Evolutionary conservation across 1,284 basidiomycete species (phyloP).

Genomic region (Vanrija sp.): DNA sequence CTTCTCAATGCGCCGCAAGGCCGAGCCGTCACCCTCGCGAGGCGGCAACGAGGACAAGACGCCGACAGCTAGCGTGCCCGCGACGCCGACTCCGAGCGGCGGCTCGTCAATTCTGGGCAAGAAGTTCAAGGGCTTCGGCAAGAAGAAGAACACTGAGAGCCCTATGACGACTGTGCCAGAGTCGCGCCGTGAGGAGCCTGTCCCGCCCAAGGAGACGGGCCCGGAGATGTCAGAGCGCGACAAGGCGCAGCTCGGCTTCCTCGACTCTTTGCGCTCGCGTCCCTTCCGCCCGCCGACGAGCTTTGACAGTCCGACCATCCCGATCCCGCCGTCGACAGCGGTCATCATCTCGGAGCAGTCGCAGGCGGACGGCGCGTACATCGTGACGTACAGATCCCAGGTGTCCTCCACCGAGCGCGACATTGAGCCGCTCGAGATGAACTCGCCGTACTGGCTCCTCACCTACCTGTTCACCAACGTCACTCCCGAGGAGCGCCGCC

Average conservation of each 20-base stretch:
- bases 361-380: constrained; percentile 66
- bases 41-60: constrained; percentile 7
- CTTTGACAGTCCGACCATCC: constrained; percentile 66
- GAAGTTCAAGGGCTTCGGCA: constrained; percentile 68
- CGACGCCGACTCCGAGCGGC: constrained; percentile 1
- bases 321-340: constrained; percentile 62
- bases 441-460: constrained; percentile 80
- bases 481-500: constrained; percentile 56
- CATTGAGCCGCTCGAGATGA: constrained; percentile 64
- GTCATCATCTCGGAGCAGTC: constrained; percentile 81
- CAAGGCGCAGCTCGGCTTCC: constrained; percentile 49
- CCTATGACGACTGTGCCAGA: constrained; percentile 41
- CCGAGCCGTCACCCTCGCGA: neutral
- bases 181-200: constrained; percentile 19
- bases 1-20: constrained; percentile 31
- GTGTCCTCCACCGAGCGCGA: constrained; percentile 64
- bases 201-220: constrained; percentile 9
- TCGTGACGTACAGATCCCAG: constrained; percentile 70
- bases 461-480: constrained; percentile 67
- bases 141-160: constrained; percentile 52
- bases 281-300: constrained; percentile 67
- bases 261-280: constrained; percentile 64
- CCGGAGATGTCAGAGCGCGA: constrained; percentile 41
- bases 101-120: constrained; percentile 61
- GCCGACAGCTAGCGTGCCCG: neutral